Conservation (phyloP, 169 alveolate genomes). For the Cryptosporidium ryanae region DNA sequence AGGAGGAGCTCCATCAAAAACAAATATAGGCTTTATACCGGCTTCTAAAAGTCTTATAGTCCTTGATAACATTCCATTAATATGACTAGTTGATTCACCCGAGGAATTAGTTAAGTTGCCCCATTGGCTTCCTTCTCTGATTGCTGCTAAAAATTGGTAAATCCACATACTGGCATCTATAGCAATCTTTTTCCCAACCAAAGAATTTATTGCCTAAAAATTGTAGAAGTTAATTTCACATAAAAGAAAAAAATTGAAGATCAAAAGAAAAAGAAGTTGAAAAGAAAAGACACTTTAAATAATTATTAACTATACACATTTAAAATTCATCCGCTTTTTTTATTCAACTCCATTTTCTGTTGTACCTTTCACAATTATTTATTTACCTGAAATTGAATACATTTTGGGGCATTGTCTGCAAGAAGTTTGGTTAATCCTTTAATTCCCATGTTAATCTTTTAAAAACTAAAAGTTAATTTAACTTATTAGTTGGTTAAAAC, state of each 20-base stretch:
- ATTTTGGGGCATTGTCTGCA: conserved; percentile 90
- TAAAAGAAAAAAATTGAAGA: neutral
- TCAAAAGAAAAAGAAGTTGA: neutral
- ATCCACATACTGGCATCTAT: conserved; percentile 88
- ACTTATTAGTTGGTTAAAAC: neutral
- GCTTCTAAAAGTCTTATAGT: conserved; percentile 89
- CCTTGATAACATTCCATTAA: conserved; percentile 90
- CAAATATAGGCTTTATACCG: conserved; percentile 96
- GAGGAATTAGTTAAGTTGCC: conserved; percentile 58
- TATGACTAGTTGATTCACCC: conserved; percentile 86
- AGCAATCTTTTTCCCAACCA: conserved; percentile 83
- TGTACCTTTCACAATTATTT: conserved; percentile 5
- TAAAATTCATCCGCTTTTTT: no score
- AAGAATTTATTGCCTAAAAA: conserved; percentile 53
- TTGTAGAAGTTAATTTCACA: conserved; percentile 6
- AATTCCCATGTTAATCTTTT: conserved; percentile 87
- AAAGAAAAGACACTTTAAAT: conserved; percentile 4
- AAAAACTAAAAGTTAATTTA: neutral
- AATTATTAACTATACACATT: neutral
- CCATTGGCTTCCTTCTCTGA: conserved; percentile 72
- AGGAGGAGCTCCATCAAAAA: conserved; percentile 99
- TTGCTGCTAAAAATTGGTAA: conserved; percentile 84
- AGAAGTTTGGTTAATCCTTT: conserved; percentile 90
- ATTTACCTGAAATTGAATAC: conserved; percentile 62
- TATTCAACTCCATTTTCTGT: no score